Evolutionary conservation across 2,329 filamentous ascomycete genomes (phyloP).

Genomic region (Fusarium sp.): DNA sequence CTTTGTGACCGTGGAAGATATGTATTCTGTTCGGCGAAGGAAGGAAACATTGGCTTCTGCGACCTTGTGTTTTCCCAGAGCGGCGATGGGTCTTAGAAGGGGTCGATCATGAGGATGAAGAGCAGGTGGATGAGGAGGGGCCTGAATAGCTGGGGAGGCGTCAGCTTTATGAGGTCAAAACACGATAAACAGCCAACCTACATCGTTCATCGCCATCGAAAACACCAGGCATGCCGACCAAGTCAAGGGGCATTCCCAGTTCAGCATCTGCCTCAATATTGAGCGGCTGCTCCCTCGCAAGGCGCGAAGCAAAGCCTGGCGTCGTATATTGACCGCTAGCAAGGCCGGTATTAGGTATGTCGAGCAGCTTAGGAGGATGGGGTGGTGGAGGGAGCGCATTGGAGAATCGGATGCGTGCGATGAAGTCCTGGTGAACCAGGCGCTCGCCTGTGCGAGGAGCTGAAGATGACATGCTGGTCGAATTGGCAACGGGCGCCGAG

Average conservation of each 20-base stretch:
- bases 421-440: slow-evolving; percentile 91
- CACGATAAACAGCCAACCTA: slow-evolving; percentile 50
- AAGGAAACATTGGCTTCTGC: slow-evolving; percentile 86
- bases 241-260: slow-evolving; percentile 94
- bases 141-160: slow-evolving; percentile 76
- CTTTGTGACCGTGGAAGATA: slow-evolving; percentile 69
- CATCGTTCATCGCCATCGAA: slow-evolving; percentile 96
- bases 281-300: slow-evolving; percentile 89
- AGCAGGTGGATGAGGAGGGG: slow-evolving; percentile 73
- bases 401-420: slow-evolving; percentile 92
- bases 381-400: slow-evolving; percentile 95
- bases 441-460: slow-evolving; percentile 59
- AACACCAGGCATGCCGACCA: slow-evolving; percentile 93
- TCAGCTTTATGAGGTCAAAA: slow-evolving; percentile 9
- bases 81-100: slow-evolving; percentile 83
- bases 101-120: slow-evolving; percentile 85
- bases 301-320: slow-evolving; percentile 86
- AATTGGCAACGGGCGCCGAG: slow-evolving; percentile 23
- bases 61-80: slow-evolving; percentile 84
- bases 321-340: slow-evolving; percentile 88
- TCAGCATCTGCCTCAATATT: slow-evolving; percentile 98
- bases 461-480: slow-evolving; percentile 34
- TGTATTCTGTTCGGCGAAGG: slow-evolving; percentile 95
- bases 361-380: slow-evolving; percentile 93
- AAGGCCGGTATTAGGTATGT: slow-evolving; percentile 93